Evolutionary conservation across 2,329 filamentous ascomycete genomes (phyloP).

Genomic region (Scleromitrula shiraiana): DNA sequence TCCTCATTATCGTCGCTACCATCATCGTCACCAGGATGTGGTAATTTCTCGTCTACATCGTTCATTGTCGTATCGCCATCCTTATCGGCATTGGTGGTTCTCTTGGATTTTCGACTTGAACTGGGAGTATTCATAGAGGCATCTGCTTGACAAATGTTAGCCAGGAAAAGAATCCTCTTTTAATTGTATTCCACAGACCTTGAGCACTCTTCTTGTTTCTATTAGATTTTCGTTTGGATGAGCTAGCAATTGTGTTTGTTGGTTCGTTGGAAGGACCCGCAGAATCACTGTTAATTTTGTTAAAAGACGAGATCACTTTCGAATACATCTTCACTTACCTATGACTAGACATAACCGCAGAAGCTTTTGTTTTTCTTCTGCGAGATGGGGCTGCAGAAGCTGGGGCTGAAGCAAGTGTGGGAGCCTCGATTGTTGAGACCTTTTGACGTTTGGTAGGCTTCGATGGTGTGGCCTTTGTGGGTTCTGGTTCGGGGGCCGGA

Average conservation of each 20-base stretch:
- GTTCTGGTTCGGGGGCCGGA: constrained; percentile 34
- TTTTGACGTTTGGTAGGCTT: constrained; percentile 67
- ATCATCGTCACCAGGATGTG: constrained; percentile 35
- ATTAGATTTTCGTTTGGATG: constrained; percentile 65
- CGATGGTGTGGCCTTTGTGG: constrained; percentile 35
- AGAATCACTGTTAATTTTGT: constrained; percentile 42
- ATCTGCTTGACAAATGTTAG: constrained; percentile 30
- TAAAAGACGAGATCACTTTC: constrained; percentile 22
- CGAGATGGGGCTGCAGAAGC: constrained; percentile 36
- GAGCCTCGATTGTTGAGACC: constrained; percentile 42
- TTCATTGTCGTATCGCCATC: constrained; percentile 63
- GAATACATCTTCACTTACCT: constrained; percentile 44
- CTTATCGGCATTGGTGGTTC: constrained; percentile 51
- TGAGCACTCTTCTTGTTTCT: constrained; percentile 59
- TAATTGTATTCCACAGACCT: constrained; percentile 32
- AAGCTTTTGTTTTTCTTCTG: constrained; percentile 52
- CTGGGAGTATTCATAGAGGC: constrained; percentile 21
- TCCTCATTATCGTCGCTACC: constrained; percentile 50
- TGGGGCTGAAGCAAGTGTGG: constrained; percentile 30
- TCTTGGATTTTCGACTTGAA: constrained; percentile 37
- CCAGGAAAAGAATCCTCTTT: constrained; percentile 31
- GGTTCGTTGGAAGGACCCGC: constrained; percentile 54
- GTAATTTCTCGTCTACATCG: constrained; percentile 21
- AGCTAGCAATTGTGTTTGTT: constrained; percentile 46
- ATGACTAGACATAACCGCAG: constrained; percentile 63